Base-by-base conservation (phyloP, 345 rosid species). In the Corchorus capsularis region DNA sequence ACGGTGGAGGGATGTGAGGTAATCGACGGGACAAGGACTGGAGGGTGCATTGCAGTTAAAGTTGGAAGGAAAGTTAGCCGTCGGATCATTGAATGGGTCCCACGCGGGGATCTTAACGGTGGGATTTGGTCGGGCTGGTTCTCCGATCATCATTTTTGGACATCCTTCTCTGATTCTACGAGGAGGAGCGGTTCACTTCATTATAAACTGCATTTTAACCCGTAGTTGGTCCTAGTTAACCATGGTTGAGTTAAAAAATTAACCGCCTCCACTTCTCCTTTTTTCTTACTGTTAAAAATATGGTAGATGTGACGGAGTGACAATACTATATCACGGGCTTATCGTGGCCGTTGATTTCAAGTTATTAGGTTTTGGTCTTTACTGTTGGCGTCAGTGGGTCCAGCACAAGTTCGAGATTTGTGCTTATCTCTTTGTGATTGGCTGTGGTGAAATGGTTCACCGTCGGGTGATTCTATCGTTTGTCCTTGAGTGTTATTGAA, bases 111-210 rank as follows among this genome's bases (percentile, higher is more conserved):
- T 86, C 73, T 84, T 86, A 32, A 91, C 82, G 65, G 96, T 83
- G 0, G 92, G 89, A 73, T 83, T 81, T 17, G 82, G 54, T 46
- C 83, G 82, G 46, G 27, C 46, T 69, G 71, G 82, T 75, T 84
- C 90, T 66, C 89, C 90, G 81, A 83, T 87, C 88, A 87, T 89
- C 92, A 84, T 89, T 84, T 75, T 84, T 41, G 79, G 71, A 71
- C 78, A 77, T 41, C 52, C 27, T 45, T 17, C 60, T 20, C 19
- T 20, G 61, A n/a, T 56, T 53, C 14, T 37, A 8, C 11, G n/a
- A 32, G 8, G 32, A 65, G 53, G 10, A 3, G 0, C 50, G 35
- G 70, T 8, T 67, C 52, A 11, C 66, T 68, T 54, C 45, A 16
- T 60, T 88, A 84, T 86, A 84, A 83, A 83, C 84, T 84, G 75